These are phyloP conservation scores for Russula earlei DNA, from an alignment of 768 basidiomycete species.

Conservation along the genomic window DNA sequence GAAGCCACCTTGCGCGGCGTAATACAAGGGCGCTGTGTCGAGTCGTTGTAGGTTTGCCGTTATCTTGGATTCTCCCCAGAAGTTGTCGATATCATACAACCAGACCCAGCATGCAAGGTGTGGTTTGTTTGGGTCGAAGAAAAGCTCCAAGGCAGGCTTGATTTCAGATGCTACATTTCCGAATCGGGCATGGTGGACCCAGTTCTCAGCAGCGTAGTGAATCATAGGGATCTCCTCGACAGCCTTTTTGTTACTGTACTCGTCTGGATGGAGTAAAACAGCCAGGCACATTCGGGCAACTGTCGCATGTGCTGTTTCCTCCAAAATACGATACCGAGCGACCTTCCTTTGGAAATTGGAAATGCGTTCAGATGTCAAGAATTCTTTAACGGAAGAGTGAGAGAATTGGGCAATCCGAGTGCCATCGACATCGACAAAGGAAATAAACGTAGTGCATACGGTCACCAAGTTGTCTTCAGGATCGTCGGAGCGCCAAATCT, in stretches of 20 bases:
- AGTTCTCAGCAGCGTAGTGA: conserved; percentile 7
- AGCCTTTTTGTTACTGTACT: not conserved
- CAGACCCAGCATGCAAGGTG: conserved; percentile 10
- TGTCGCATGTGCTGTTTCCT: not conserved
- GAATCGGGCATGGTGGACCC: conserved; percentile 4
- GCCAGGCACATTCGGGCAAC: conserved; percentile 4
- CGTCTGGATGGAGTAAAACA: conserved; percentile 6
- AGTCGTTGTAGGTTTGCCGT: not conserved
- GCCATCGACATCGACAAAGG: conserved; percentile 3
- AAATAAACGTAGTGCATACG: conserved; percentile 1
- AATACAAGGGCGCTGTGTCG: not conserved
- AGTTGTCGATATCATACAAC: conserved; percentile 4
- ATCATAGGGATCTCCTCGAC: conserved; percentile 5
- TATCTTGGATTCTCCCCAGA: not conserved
- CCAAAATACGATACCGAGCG: not conserved
- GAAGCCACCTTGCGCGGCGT: conserved; percentile 5
- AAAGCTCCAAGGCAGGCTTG: not conserved
- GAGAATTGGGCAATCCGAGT: not conserved
- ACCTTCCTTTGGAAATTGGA: not conserved
- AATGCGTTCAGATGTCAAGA: conserved; percentile 6
- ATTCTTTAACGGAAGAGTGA: conserved; percentile 6
- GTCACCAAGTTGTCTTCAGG: not conserved
- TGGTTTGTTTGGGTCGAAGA: conserved; percentile 3
- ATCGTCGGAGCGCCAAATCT: conserved; percentile 4
- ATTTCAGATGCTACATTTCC: conserved; percentile 1